phyloP scores from a whole-genome alignment of 371 early-diverging fungal species.

The Choanephora cucurbitarum region DNA sequence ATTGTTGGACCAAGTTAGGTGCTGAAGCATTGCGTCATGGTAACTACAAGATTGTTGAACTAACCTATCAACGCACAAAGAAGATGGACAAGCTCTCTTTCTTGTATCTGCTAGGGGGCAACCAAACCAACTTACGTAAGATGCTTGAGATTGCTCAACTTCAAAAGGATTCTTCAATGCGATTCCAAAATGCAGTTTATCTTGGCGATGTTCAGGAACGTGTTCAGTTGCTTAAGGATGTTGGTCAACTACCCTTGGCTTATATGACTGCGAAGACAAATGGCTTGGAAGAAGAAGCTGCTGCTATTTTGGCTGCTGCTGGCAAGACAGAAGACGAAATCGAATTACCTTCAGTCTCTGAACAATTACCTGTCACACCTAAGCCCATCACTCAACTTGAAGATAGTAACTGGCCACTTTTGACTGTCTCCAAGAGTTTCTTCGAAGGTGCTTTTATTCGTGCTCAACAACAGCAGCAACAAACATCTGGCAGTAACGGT shows the following conservation, averaged over 20 bases:
- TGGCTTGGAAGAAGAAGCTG: conserved; percentile 83
- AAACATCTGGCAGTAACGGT: conserved; percentile 25
- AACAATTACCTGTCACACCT: conserved; percentile 57
- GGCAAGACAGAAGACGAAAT: conserved; percentile 69
- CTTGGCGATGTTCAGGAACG: conserved; percentile 90
- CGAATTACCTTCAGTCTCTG: conserved; percentile 46
- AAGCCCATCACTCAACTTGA: conserved; percentile 68
- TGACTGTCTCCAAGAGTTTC: conserved; percentile 72
- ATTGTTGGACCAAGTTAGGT: conserved; percentile 86
- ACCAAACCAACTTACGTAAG: conserved; percentile 82
- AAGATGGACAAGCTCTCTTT: conserved; percentile 91
- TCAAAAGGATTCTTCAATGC: conserved; percentile 79
- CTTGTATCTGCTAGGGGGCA: conserved; percentile 90
- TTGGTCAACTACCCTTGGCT: conserved; percentile 86
- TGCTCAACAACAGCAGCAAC: conserved; percentile 26
- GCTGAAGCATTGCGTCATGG: conserved; percentile 89
- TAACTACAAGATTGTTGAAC: conserved; percentile 86
- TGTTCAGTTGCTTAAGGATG: conserved; percentile 75
- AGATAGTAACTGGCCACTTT: conserved; percentile 88
- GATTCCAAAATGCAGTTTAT: conserved; percentile 88
- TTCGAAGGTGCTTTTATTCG: conserved; percentile 64
- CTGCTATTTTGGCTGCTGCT: conserved; percentile 72
- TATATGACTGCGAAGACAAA: conserved; percentile 90
- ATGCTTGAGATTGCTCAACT: conserved; percentile 91
- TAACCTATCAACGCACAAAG: conserved; percentile 87